phyloP scores from a whole-genome alignment of 2,329 filamentous ascomycete species.

The Sclerotinia spermophila region DNA sequence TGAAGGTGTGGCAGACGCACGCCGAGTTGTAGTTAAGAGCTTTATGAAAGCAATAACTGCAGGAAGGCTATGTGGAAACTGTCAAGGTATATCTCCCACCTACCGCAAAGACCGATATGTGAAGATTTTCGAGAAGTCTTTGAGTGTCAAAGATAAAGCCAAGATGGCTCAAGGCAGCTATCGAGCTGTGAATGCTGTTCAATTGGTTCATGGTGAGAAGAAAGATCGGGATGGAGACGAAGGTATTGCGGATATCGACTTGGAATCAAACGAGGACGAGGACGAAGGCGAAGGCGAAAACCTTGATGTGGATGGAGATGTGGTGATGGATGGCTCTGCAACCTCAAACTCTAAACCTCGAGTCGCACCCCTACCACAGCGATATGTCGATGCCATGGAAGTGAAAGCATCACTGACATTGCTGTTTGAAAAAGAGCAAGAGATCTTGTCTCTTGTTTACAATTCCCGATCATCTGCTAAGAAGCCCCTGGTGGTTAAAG shows the following conservation, averaged over 20 bases:
- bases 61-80: slow-evolving; percentile 64
- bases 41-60: slow-evolving; percentile 73
- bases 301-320: slow-evolving; percentile 53
- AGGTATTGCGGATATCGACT: slow-evolving; percentile 63
- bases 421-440: slow-evolving; percentile 83
- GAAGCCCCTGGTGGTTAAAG: slow-evolving; percentile 54
- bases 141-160: slow-evolving; percentile 69
- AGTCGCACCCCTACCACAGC: slow-evolving; percentile 49
- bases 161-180: slow-evolving; percentile 70
- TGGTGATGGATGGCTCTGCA: slow-evolving; percentile 49
- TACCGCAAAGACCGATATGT: slow-evolving; percentile 88
- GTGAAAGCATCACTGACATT: slow-evolving; percentile 73
- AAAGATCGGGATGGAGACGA: slow-evolving; percentile 51
- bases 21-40: slow-evolving; percentile 72
- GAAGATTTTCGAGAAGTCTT: slow-evolving; percentile 86
- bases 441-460: slow-evolving; percentile 82
- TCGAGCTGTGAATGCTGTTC: slow-evolving; percentile 40
- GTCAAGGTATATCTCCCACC: slow-evolving; percentile 68
- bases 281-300: slow-evolving; percentile 45
- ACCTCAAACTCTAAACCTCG: slow-evolving; percentile 39
- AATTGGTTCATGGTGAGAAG: slow-evolving; percentile 40
- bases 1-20: slow-evolving; percentile 74
- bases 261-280: slow-evolving; percentile 47
- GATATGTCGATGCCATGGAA: slow-evolving; percentile 79
- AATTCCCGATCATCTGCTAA: slow-evolving; percentile 61